These are phyloP conservation scores for Scedosporium boydii DNA, from an alignment of 2,329 filamentous ascomycete genomes.

Conservation along the genomic window DNA sequence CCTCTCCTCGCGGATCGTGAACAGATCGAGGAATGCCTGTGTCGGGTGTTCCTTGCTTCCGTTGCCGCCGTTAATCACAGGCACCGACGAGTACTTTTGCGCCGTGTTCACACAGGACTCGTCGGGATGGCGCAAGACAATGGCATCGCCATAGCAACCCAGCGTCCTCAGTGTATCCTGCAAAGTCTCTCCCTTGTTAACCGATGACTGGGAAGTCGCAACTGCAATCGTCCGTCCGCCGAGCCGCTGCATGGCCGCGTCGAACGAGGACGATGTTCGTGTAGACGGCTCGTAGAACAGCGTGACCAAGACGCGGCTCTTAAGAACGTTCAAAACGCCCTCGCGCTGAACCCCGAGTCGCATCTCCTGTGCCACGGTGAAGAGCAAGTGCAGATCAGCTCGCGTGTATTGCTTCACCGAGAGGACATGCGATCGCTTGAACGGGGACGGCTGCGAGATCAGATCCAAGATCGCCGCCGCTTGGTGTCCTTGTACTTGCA, in stretches of 20 bases:
- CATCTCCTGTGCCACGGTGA: conserved; percentile 97
- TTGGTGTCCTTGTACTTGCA: conserved; percentile 39
- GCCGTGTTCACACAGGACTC: conserved; percentile 73
- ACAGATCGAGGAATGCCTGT: conserved; percentile 93
- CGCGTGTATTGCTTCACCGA: conserved; percentile 87
- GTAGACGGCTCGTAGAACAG: conserved; percentile 99
- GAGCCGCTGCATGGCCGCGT: conserved; percentile 96
- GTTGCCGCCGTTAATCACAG: conserved; percentile 95
- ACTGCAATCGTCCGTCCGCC: conserved; percentile 80
- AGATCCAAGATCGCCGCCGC: conserved; percentile 60
- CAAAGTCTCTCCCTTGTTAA: conserved; percentile 87
- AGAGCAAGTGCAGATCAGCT: conserved; percentile 81
- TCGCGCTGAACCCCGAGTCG: conserved; percentile 87
- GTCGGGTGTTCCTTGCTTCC: conserved; percentile 94
- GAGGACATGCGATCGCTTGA: conserved; percentile 83
- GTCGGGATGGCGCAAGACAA: conserved; percentile 90
- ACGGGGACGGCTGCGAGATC: conserved; percentile 64
- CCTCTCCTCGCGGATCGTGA: conserved; percentile 95
- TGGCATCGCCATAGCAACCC: conserved; percentile 86
- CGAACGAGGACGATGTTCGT: conserved; percentile 88
- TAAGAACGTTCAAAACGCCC: conserved; percentile 78
- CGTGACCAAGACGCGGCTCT: conserved; percentile 76
- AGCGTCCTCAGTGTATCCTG: conserved; percentile 91
- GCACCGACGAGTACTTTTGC: conserved; percentile 78
- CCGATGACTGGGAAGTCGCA: conserved; percentile 75